Evolutionary conservation across 768 basidiomycete genomes (phyloP).

Genomic region (Psilocybe cubensis): DNA sequence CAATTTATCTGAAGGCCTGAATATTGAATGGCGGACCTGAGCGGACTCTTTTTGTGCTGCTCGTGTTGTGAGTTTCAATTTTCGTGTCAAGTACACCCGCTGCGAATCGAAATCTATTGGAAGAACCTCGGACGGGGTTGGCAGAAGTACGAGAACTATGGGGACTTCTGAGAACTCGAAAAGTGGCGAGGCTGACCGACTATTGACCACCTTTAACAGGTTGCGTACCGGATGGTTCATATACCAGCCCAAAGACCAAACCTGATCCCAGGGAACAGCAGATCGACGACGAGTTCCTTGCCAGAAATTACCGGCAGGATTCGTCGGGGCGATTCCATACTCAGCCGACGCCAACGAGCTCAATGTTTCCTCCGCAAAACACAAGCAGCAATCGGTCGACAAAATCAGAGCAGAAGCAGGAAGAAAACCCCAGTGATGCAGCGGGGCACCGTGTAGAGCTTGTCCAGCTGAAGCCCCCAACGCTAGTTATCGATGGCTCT

Average conservation of each 20-base stretch:
- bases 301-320: conserved; percentile 24
- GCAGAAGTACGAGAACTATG: background rate
- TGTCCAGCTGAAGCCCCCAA: background rate
- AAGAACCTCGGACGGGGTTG: no score
- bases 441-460: background rate
- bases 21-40: background rate
- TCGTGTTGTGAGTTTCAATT: background rate
- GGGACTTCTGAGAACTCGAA: background rate
- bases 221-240: conserved; percentile 15
- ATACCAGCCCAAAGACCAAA: conserved; percentile 10
- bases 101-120: no score
- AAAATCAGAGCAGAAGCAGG: background rate
- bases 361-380: conserved; percentile 7
- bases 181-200: background rate
- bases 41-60: background rate
- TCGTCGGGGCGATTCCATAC: conserved; percentile 20
- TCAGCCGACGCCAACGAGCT: conserved; percentile 18
- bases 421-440: background rate
- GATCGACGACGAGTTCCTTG: conserved; percentile 25
- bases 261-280: conserved; percentile 22
- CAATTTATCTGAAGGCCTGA: no score
- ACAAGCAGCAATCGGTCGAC: conserved; percentile 1
- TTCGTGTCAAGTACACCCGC: no score
- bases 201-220: conserved; percentile 6
- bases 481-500: background rate